These are phyloP conservation scores for Kitagawia praeruptora DNA, from an alignment of 129 eudicot genomes.

Conservation along the genomic window DNA sequence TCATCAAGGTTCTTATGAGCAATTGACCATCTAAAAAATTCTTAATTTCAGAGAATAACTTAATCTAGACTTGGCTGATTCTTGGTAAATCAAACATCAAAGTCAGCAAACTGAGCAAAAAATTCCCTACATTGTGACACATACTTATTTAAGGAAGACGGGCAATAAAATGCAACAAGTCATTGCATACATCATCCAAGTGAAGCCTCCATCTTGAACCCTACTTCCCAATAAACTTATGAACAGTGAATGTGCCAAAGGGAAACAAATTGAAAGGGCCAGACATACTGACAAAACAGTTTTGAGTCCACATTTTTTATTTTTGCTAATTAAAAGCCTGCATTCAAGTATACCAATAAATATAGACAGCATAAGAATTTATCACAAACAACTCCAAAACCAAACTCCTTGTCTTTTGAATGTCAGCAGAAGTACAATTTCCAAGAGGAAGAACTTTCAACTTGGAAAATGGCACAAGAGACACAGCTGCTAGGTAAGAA, in stretches of 20 bases:
- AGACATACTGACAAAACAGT: neutral
- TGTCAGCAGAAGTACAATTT: neutral
- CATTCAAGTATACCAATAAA: neutral
- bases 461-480: neutral
- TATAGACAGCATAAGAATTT: neutral
- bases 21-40: neutral
- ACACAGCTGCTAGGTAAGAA: neutral
- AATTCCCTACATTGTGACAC: neutral
- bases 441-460: neutral
- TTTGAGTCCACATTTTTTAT: neutral
- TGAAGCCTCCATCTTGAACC: neutral
- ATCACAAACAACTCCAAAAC: neutral
- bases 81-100: neutral
- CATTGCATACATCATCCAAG: neutral
- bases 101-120: neutral
- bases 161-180: neutral
- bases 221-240: neutral
- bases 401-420: neutral
- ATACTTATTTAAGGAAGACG: neutral
- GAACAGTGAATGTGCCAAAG: neutral
- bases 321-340: neutral
- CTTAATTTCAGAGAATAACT: neutral
- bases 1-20: neutral
- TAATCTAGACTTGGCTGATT: neutral
- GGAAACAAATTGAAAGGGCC: neutral